phyloP scores from a whole-genome alignment of 495 filamentous ascomycete species.

The Penicillium egyptiacum region DNA sequence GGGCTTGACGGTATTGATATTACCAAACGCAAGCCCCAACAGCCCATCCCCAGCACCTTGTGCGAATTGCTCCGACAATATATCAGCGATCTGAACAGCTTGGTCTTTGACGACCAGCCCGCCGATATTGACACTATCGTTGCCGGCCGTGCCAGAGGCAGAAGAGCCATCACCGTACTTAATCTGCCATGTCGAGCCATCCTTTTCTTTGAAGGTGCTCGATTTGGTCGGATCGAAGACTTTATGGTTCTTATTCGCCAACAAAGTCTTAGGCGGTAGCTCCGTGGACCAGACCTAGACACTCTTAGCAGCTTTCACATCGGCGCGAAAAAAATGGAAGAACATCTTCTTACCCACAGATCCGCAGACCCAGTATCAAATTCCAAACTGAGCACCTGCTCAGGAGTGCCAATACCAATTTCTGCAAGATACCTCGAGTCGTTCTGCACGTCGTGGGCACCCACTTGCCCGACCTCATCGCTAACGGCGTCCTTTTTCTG shows the following conservation, averaged over 20 bases:
- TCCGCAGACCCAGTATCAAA: conserved; percentile 79
- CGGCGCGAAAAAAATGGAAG: neutral
- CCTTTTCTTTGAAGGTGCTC: conserved; percentile 55
- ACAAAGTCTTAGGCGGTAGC: conserved; percentile 42
- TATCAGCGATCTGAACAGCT: conserved; percentile 66
- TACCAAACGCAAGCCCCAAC: conserved; percentile 68
- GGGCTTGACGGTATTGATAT: conserved; percentile 68
- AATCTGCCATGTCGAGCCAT: conserved; percentile 63
- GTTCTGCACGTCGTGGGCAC: conserved; percentile 72
- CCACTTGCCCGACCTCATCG: conserved; percentile 54
- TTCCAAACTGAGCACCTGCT: conserved; percentile 64
- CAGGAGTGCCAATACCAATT: conserved; percentile 66
- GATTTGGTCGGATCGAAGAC: conserved; percentile 59
- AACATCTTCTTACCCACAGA: conserved; percentile 62
- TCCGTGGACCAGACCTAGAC: conserved; percentile 62
- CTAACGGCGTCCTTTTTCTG: conserved; percentile 48
- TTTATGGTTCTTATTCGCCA: conserved; percentile 45
- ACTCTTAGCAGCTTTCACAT: conserved; percentile 11
- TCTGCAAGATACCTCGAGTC: conserved; percentile 68
- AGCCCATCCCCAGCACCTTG: conserved; percentile 66
- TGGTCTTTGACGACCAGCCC: conserved; percentile 68
- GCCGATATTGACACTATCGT: conserved; percentile 66
- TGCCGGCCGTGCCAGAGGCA: conserved; percentile 69
- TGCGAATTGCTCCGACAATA: conserved; percentile 62
- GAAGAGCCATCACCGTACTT: conserved; percentile 71